phyloP scores from a whole-genome alignment of 768 basidiomycete genomes.

The Russula emetica region DNA sequence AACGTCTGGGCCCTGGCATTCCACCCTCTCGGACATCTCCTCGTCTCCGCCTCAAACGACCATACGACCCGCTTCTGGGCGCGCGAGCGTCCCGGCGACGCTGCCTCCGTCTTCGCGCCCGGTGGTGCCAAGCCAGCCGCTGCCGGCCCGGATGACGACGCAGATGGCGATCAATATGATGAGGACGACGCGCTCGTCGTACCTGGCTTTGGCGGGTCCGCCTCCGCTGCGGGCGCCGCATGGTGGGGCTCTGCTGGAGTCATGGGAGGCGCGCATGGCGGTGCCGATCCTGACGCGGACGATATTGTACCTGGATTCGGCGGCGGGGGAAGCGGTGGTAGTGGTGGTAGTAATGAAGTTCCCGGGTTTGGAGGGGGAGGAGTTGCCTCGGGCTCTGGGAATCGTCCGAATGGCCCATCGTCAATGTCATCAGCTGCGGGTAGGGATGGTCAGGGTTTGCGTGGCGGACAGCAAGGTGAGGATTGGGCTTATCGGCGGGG shows the following conservation, averaged over 20 bases:
- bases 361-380: neutral
- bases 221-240: conserved; percentile 31
- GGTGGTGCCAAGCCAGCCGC: conserved; percentile 85
- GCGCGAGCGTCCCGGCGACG: conserved; percentile 83
- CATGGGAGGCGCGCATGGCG: conserved; percentile 15
- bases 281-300: conserved; percentile 46
- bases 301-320: conserved; percentile 40
- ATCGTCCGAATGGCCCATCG: conserved; percentile 2
- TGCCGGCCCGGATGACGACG: conserved; percentile 53
- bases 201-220: conserved; percentile 62
- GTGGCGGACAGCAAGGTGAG: conserved; percentile 17
- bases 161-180: conserved; percentile 37
- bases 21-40: conserved; percentile 93
- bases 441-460: conserved; percentile 3
- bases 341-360: neutral
- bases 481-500: conserved; percentile 25
- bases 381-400: neutral
- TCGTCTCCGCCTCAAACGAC: conserved; percentile 94
- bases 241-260: conserved; percentile 28
- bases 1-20: conserved; percentile 95
- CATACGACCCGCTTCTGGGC: conserved; percentile 99
- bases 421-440: neutral
- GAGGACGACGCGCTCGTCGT: conserved; percentile 76
- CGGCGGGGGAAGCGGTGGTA: conserved; percentile 37
- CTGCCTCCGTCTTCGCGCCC: conserved; percentile 67